phyloP scores from a whole-genome alignment of 2,329 filamentous ascomycete genomes.

The Ophiostoma novo-ulmi region DNA sequence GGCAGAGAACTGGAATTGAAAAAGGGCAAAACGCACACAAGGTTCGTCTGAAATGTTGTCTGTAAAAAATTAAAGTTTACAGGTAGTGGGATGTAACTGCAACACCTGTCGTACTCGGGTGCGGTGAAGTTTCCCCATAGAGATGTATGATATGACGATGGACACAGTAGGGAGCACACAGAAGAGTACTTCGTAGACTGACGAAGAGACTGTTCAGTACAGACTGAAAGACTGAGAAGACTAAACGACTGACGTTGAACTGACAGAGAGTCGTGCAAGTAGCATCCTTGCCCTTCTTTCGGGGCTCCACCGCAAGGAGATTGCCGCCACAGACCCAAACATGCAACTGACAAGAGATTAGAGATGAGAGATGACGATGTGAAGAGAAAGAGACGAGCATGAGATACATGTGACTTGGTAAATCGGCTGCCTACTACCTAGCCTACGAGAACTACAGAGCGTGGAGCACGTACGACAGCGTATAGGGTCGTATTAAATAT shows the following conservation, averaged over 20 bases:
- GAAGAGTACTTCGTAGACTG: too few species aligned
- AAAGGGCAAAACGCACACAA: neutral
- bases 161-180: neutral
- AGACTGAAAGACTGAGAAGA: too few species aligned
- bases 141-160: neutral
- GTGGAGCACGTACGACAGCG: neutral
- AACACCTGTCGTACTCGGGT: neutral
- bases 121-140: neutral
- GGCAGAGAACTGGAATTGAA: neutral
- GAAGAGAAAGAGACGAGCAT: neutral
- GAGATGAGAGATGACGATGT: neutral
- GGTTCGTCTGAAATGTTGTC: neutral
- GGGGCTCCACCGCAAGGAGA: neutral
- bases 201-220: too few species aligned
- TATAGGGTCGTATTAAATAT: neutral
- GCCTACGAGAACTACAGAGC: neutral
- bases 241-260: too few species aligned
- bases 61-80: neutral
- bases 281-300: neutral
- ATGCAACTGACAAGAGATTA: neutral
- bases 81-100: neutral
- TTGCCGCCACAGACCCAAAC: neutral
- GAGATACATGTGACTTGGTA: neutral
- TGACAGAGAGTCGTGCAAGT: too few species aligned
- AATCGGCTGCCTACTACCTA: neutral